Evolutionary conservation across 306 rosid species (phyloP).

Genomic region (Prunus kanzakura): DNA sequence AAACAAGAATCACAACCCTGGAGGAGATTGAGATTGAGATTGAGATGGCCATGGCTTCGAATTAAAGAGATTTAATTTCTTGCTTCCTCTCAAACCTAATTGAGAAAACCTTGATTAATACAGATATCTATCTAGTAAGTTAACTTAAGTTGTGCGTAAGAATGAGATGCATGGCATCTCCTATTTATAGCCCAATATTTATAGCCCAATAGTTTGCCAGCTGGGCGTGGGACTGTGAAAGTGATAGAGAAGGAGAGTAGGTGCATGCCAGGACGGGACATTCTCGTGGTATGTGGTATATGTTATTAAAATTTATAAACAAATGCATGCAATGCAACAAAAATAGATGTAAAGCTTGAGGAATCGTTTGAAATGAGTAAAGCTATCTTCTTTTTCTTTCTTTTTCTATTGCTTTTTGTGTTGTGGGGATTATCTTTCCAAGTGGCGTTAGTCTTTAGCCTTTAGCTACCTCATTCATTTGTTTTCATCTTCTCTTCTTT

Average conservation of each 20-base stretch:
- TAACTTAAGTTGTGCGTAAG: background rate
- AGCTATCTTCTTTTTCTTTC: background rate
- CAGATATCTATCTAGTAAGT: too few relatives aligned
- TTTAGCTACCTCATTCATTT: background rate
- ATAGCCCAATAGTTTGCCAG: constrained; percentile 28
- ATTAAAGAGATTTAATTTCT: background rate
- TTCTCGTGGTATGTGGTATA: background rate
- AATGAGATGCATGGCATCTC: constrained; percentile 19
- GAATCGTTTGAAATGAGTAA: background rate
- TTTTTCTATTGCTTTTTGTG: background rate
- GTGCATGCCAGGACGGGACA: background rate
- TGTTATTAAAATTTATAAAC: background rate
- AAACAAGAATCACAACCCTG: constrained; percentile 34
- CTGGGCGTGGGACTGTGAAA: background rate
- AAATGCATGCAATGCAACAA: background rate
- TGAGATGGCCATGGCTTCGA: constrained; percentile 37
- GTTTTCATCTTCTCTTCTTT: background rate
- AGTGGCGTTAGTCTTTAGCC: background rate
- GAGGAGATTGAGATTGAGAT: constrained; percentile 9
- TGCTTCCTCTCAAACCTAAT: constrained; percentile 20
- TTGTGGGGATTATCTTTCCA: background rate
- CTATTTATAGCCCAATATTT: constrained; percentile 57
- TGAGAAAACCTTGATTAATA: background rate
- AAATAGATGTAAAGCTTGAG: background rate
- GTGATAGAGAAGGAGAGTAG: background rate